These are phyloP conservation scores for Polychytrium aggregatum DNA, from an alignment of 192 early-diverging fungal genomes.

Conservation along the genomic window DNA sequence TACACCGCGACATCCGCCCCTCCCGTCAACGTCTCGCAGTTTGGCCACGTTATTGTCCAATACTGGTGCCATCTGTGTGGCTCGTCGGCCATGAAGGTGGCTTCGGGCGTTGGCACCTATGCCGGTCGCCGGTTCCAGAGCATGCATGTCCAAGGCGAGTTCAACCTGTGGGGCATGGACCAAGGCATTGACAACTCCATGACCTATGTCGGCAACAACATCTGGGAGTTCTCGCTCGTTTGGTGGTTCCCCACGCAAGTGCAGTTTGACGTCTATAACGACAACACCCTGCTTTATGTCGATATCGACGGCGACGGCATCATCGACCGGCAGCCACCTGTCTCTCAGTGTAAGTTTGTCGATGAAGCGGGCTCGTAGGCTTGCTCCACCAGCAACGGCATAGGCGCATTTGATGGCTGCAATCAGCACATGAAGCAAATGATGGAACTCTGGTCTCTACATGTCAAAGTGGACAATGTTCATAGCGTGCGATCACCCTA, in stretches of 20 bases:
- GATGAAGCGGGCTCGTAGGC: neutral
- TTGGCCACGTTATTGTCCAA: neutral
- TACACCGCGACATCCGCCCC: too few species aligned
- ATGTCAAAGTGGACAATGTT: too few species aligned
- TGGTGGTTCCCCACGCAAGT: neutral
- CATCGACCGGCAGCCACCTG: conserved; percentile 1
- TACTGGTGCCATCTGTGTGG: conserved; percentile 1
- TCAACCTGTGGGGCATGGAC: neutral
- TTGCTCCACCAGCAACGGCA: neutral
- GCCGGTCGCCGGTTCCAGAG: neutral
- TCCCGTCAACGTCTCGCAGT: too few species aligned
- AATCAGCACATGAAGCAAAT: too few species aligned
- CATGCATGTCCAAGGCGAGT: neutral
- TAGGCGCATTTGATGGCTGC: too few species aligned
- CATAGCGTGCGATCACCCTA: too few species aligned
- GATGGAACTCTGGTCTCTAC: too few species aligned
- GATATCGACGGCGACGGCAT: conserved; percentile 3
- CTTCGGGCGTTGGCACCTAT: neutral
- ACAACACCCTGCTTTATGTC: neutral
- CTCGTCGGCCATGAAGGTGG: neutral
- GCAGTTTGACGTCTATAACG: neutral
- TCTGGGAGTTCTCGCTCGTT: neutral
- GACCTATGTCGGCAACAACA: neutral
- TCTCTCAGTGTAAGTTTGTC: too few species aligned
- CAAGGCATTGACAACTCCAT: neutral